These are phyloP conservation scores for Moesziomyces globuligerus DNA, from an alignment of 1,284 basidiomycete genomes.

Conservation along the genomic window DNA sequence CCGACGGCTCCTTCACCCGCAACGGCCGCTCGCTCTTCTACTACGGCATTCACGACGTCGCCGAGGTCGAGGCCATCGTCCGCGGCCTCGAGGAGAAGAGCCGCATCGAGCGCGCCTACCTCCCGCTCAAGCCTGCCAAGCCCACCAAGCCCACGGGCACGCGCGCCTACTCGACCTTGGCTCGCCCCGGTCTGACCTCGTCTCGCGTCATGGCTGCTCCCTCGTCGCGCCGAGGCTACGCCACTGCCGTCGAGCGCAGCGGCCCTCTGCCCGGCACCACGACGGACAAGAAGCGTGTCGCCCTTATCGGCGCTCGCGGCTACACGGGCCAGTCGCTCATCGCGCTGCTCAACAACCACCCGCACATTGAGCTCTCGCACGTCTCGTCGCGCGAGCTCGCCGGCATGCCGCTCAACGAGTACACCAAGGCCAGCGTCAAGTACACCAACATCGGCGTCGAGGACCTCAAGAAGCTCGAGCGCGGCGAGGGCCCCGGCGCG, in stretches of 20 bases:
- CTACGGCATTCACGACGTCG: slow-evolving; percentile 92
- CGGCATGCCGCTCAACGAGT: slow-evolving; percentile 81
- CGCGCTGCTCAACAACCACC: slow-evolving; percentile 83
- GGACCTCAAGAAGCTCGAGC: slow-evolving; percentile 64
- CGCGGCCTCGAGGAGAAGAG: slow-evolving; percentile 87
- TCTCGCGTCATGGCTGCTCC: slow-evolving; percentile 67
- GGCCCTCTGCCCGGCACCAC: slow-evolving; percentile 70
- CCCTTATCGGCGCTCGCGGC: slow-evolving; percentile 92
- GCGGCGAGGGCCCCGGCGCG: slow-evolving; percentile 58
- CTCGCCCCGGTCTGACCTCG: slow-evolving; percentile 68
- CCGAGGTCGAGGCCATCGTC: slow-evolving; percentile 79
- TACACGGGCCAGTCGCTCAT: slow-evolving; percentile 95
- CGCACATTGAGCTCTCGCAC: slow-evolving; percentile 86
- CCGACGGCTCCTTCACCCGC: slow-evolving; percentile 95
- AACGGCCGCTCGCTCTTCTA: slow-evolving; percentile 92
- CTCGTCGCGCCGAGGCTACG: slow-evolving; percentile 57
- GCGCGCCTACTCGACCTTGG: slow-evolving; percentile 63
- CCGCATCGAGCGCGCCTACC: slow-evolving; percentile 84
- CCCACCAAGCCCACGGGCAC: slow-evolving; percentile 68
- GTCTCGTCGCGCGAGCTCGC: slow-evolving; percentile 96
- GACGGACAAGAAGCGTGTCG: slow-evolving; percentile 84
- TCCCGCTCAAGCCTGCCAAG: slow-evolving; percentile 86
- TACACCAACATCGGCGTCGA: slow-evolving; percentile 65
- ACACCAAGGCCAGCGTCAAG: slow-evolving; percentile 79
- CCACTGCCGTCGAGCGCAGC: slow-evolving; percentile 70